A percentile compares a stretch with the other conserved stretches of the same genome.
Conservation (phyloP, 2,329 filamentous ascomycete species). For the Phyllosticta citribraziliensis region DNA sequence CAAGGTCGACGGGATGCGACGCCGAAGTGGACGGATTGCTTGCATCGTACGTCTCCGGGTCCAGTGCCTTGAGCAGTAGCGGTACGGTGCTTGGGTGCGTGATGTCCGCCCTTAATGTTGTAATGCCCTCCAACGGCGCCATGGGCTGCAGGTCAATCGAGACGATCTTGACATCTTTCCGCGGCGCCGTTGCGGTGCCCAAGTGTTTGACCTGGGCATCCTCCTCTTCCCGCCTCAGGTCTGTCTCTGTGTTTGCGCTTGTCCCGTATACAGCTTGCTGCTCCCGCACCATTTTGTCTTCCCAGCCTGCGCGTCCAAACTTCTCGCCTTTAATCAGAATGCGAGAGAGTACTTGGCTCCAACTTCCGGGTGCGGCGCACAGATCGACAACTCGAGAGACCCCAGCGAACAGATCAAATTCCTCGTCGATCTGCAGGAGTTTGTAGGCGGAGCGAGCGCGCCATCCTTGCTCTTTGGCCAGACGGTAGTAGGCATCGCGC, state of each 20-base stretch:
- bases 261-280: slow-evolving; percentile 19
- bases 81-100: slow-evolving; percentile 94
- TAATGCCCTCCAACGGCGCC: slow-evolving; percentile 84
- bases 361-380: slow-evolving; percentile 90
- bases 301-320: slow-evolving; percentile 77
- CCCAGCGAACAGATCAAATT: slow-evolving; percentile 86
- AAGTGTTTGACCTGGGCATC: slow-evolving; percentile 9
- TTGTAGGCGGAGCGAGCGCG: slow-evolving; percentile 94
- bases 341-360: slow-evolving; percentile 92
- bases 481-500: slow-evolving; percentile 91
- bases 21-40: slow-evolving; percentile 34
- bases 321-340: slow-evolving; percentile 89
- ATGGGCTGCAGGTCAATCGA: slow-evolving; percentile 95
- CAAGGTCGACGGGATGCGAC: slow-evolving; percentile 76
- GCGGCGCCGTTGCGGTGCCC: slow-evolving; percentile 33
- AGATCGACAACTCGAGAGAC: slow-evolving; percentile 92
- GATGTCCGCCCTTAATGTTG: slow-evolving; percentile 87
- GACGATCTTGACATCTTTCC: slow-evolving; percentile 80
- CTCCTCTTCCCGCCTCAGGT: slow-evolving; percentile 14
- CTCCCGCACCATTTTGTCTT: slow-evolving; percentile 66
- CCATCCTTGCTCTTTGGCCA: slow-evolving; percentile 98
- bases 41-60: slow-evolving; percentile 47
- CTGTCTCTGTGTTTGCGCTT: neutral
- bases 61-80: slow-evolving; percentile 73
- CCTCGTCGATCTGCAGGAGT: slow-evolving; percentile 87